phyloP scores from a whole-genome alignment of 768 basidiomycete genomes.

The Boletus vinaceobasis region DNA sequence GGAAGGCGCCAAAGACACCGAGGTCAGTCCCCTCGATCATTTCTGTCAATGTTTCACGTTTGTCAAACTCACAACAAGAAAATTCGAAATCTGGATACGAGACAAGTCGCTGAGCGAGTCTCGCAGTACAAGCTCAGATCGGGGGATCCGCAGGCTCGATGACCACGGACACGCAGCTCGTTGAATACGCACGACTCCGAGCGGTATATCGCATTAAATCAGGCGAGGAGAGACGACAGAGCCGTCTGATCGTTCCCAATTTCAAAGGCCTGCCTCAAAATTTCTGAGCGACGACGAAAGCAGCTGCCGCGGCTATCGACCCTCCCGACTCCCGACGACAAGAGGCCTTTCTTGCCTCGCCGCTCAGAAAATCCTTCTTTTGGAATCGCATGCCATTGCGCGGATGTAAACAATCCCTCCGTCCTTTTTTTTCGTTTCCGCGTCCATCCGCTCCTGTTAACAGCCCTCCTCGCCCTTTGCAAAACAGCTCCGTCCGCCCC shows the following conservation, averaged over 20 bases:
- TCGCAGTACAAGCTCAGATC: neutral
- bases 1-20: conserved; percentile 29
- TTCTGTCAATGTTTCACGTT: conserved; percentile 41
- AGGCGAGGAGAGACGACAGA: conserved; percentile 3
- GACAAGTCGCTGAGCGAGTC: neutral
- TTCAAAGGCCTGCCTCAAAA: conserved; percentile 25
- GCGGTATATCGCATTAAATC: neutral
- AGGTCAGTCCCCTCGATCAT: conserved; percentile 40
- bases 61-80: conserved; percentile 24
- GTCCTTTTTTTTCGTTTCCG: conserved; percentile 30
- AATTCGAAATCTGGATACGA: conserved; percentile 10
- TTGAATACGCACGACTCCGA: neutral
- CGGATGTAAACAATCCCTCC: conserved; percentile 30
- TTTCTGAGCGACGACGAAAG: conserved; percentile 21
- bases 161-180: neutral
- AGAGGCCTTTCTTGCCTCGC: conserved; percentile 14
- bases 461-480: conserved; percentile 1
- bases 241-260: conserved; percentile 17
- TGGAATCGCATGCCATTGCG: conserved; percentile 22
- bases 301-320: conserved; percentile 22
- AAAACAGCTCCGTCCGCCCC: conserved; percentile 2
- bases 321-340: conserved; percentile 26
- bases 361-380: conserved; percentile 18
- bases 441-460: conserved; percentile 18
- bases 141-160: conserved; percentile 1